Evolutionary conservation across 2,329 filamentous ascomycete species (phyloP).

Genomic region (Neocatenulostroma microsporum): DNA sequence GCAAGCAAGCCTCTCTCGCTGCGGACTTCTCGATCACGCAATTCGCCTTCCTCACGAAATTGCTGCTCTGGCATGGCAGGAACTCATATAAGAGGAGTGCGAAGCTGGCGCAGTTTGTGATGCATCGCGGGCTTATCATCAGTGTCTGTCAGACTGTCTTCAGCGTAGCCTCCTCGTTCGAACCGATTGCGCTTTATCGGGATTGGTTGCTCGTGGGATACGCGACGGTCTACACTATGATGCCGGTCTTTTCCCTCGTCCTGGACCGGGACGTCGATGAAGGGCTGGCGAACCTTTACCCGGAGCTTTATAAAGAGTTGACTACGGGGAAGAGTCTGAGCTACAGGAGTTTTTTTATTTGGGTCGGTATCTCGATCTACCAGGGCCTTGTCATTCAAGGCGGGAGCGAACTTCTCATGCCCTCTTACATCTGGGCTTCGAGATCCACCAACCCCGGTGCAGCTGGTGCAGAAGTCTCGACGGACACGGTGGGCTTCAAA

Average conservation of each 20-base stretch:
- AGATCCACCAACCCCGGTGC: conserved; percentile 8
- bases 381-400: conserved; percentile 94
- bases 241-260: conserved; percentile 85
- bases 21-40: conserved; percentile 96
- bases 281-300: conserved; percentile 85
- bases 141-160: conserved; percentile 96
- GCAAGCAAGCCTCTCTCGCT: conserved; percentile 84
- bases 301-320: conserved; percentile 96
- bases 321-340: conserved; percentile 78
- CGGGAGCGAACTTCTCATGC: conserved; percentile 79
- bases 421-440: conserved; percentile 47
- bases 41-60: conserved; percentile 88
- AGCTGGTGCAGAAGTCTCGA: neutral
- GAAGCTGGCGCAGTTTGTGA: conserved; percentile 95
- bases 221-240: conserved; percentile 89
- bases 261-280: conserved; percentile 95
- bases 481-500: conserved; percentile 25
- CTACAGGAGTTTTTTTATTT: conserved; percentile 92
- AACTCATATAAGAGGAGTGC: conserved; percentile 96
- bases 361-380: conserved; percentile 92
- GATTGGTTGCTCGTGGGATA: conserved; percentile 97
- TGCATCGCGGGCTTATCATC: conserved; percentile 93
- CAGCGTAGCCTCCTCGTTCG: conserved; percentile 84
- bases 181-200: conserved; percentile 89
- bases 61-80: conserved; percentile 97